Evolutionary conservation across 2,329 filamentous ascomycete genomes (phyloP).

Genomic region (Lachnum nothofagi): DNA sequence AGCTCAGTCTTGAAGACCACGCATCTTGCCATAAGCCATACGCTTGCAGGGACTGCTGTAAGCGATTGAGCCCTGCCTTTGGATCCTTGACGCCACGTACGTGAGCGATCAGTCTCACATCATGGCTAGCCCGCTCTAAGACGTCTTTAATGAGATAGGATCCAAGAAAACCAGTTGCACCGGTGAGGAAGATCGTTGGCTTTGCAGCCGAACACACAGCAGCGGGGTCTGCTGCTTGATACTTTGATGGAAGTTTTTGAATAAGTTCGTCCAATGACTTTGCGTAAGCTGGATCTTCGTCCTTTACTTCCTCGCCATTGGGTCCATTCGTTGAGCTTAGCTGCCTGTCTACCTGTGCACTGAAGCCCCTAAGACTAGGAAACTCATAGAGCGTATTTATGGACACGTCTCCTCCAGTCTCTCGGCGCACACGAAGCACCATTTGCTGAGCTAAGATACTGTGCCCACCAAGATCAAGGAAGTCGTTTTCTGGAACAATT

Average conservation of each 20-base stretch:
- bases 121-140: conserved; percentile 52
- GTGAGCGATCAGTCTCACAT: conserved; percentile 64
- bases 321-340: conserved; percentile 26
- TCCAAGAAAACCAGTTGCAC: conserved; percentile 85
- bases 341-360: conserved; percentile 46
- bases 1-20: conserved; percentile 59
- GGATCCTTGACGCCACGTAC: conserved; percentile 62
- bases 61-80: conserved; percentile 56
- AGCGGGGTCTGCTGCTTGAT: conserved; percentile 32
- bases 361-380: conserved; percentile 52
- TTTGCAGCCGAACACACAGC: conserved; percentile 26
- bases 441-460: conserved; percentile 77
- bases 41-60: conserved; percentile 62
- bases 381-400: conserved; percentile 67
- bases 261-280: conserved; percentile 30
- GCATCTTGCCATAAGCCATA: conserved; percentile 70
- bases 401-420: conserved; percentile 58
- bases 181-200: conserved; percentile 72
- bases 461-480: conserved; percentile 79
- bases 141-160: conserved; percentile 74
- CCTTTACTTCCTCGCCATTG: conserved; percentile 39
- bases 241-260: conserved; percentile 37
- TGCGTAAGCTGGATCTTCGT: conserved; percentile 43
- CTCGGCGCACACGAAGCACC: conserved; percentile 62
- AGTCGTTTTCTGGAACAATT: conserved; percentile 56